phyloP scores from a whole-genome alignment of 2,329 filamentous ascomycete genomes.

The Gyromitra esculenta region DNA sequence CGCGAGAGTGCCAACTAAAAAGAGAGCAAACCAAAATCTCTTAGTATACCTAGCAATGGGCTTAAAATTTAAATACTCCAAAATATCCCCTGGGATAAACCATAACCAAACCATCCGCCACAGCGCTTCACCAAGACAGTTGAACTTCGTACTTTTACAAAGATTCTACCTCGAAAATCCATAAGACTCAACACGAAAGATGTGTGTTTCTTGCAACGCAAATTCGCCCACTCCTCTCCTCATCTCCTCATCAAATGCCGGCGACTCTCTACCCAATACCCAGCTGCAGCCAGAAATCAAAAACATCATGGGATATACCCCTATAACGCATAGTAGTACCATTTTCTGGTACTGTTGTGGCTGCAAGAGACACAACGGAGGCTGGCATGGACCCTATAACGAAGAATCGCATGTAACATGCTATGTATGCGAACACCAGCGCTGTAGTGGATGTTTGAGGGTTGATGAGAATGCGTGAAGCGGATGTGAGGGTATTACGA shows the following conservation, averaged over 20 bases:
- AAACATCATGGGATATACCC: background rate
- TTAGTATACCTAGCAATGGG: background rate
- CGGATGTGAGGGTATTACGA: background rate
- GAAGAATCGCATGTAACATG: background rate
- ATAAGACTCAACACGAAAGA: background rate
- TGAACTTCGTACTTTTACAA: background rate
- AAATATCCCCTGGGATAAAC: background rate
- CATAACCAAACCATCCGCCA: background rate
- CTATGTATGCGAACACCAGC: background rate
- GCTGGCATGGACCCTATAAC: conserved; percentile 9
- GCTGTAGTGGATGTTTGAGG: background rate
- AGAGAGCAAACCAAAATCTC: background rate
- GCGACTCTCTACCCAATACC: too few relatives aligned
- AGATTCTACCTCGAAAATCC: background rate
- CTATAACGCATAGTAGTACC: background rate
- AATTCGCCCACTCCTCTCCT: background rate
- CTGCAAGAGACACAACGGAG: background rate
- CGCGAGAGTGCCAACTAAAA: too few relatives aligned
- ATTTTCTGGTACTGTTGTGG: conserved; percentile 9
- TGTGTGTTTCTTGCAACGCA: background rate
- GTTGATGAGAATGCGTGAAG: background rate
- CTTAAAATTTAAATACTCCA: background rate
- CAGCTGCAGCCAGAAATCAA: background rate
- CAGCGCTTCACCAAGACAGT: background rate
- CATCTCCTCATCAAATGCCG: background rate